A percentile compares a stretch with the other conserved stretches of the same genome.
Conservation (phyloP, 2,329 filamentous ascomycete species). For the Botrytis byssoidea region DNA sequence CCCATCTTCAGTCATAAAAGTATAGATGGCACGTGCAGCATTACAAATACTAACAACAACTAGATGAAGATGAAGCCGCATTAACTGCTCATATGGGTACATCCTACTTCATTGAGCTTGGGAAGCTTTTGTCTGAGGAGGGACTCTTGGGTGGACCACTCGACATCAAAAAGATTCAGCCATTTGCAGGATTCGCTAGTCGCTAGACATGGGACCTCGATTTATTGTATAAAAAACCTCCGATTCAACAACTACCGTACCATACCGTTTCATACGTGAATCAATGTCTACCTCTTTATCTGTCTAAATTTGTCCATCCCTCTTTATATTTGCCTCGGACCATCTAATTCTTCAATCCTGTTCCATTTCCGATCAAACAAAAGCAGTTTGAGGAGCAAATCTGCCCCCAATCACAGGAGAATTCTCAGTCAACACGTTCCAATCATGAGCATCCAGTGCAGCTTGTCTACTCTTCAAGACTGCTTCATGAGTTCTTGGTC, state of each 20-base stretch:
- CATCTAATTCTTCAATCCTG: background rate
- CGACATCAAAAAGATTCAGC: conserved; percentile 12
- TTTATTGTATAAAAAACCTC: background rate
- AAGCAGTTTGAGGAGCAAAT: conserved; percentile 9
- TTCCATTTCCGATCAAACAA: background rate
- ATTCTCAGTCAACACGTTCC: conserved; percentile 43
- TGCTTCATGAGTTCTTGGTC: conserved; percentile 45
- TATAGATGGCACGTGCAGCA: background rate
- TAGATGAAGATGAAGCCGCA: conserved; percentile 10
- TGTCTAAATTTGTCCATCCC: background rate
- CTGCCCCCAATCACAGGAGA: conserved; percentile 43
- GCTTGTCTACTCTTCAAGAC: conserved; percentile 53
- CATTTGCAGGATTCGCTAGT: conserved; percentile 11
- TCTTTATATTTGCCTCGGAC: background rate
- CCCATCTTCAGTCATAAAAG: background rate
- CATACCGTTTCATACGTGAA: too few relatives aligned
- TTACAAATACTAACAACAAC: background rate
- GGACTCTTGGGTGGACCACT: background rate
- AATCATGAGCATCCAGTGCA: conserved; percentile 55
- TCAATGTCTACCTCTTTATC: background rate
- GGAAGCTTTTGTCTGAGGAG: background rate
- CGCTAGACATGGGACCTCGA: background rate
- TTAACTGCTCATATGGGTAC: background rate
- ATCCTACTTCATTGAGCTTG: background rate
- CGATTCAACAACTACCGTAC: background rate